phyloP scores from a whole-genome alignment of 169 alveolate species.

The Plasmodium relictum region DNA sequence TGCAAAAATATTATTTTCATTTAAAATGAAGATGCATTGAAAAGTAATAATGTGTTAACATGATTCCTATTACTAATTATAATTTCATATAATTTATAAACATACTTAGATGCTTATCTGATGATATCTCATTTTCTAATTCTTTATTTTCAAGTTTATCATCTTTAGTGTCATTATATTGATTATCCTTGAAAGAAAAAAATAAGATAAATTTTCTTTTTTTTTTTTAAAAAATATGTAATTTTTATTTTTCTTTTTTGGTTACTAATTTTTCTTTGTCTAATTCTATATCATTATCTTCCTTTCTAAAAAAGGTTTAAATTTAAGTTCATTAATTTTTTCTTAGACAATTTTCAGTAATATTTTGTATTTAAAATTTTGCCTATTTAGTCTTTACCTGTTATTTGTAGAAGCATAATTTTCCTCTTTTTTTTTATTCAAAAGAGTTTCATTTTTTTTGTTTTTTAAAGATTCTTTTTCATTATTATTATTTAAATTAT shows the following conservation, averaged over 20 bases:
- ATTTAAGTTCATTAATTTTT: neutral
- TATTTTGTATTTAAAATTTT: neutral
- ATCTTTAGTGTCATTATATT: neutral
- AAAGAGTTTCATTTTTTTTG: conserved; percentile 41
- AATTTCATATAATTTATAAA: neutral
- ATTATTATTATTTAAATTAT: conserved; percentile 2
- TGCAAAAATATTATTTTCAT: neutral
- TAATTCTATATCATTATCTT: too few relatives aligned
- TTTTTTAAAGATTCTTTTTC: conserved; percentile 44
- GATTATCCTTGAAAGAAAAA: conserved; percentile 3
- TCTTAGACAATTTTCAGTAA: neutral
- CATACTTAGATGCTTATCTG: conserved; percentile 37
- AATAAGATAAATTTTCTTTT: conserved; percentile 8
- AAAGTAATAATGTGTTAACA: neutral
- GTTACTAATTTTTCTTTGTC: too few relatives aligned
- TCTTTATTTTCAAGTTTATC: conserved; percentile 5
- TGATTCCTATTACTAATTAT: neutral
- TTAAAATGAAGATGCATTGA: neutral
- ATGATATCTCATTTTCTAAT: neutral
- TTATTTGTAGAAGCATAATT: too few relatives aligned
- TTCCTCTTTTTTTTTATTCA: conserved; percentile 26
- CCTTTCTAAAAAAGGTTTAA: neutral
- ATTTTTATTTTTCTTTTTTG: too few relatives aligned
- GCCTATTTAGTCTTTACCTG: neutral
- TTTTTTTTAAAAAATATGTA: conserved; percentile 2